Evolutionary conservation across 1,139 yeast genomes (phyloP), one percentile per base, ranked within the genome.

Genomic region (Blastobotrys capitulatus): DNA sequence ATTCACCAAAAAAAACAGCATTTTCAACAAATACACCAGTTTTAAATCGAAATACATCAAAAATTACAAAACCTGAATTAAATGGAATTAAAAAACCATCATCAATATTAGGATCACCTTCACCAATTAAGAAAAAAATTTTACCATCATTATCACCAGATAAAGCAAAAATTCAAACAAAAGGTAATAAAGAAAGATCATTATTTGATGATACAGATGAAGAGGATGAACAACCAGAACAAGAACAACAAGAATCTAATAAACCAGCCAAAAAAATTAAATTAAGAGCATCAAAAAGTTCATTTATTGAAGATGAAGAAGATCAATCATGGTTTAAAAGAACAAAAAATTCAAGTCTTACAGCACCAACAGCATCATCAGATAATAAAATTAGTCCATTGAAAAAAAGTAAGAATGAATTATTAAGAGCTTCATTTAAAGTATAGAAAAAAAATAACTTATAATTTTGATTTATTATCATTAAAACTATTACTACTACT

Each of bases 241-340:
- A 34, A 44, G 25, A 26, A n/a, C 20, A 18, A 38, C 9, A 22
- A 15, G 46, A 38, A 19, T 41, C 38, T n/a, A n/a, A n/a, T n/a
- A n/a, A 39, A 20, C 37, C 37, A n/a, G 45, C 27, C 46, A 46
- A 36, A 16, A 22, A 37, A 26, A 38, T 46, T n/a, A 53, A 53
- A 31, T 42, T 56, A 7, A 37, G 38, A 13, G 49, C 50, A 5
- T 50, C 52, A 32, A 49, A 53, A 34, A 49, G 53, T 6, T 47
- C 46, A 10, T 45, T 45, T 16, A 31, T 52, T 15, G 25, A 53
- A 38, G 47, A 50, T 22, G 48, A 47, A 20, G 57, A 54, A 26
- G 49, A 54, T 38, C 56, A 57, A 10, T 57, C 60, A 1, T 44
- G 56, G 36, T 59, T 59, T 51, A 57, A 56, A 38, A 50, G 60